Percentiles rank a stretch among this genome's conserved stretches.
These are phyloP conservation scores for Micractinium conductrix DNA, from an alignment of 139 green algal species.

Conservation along the genomic window DNA sequence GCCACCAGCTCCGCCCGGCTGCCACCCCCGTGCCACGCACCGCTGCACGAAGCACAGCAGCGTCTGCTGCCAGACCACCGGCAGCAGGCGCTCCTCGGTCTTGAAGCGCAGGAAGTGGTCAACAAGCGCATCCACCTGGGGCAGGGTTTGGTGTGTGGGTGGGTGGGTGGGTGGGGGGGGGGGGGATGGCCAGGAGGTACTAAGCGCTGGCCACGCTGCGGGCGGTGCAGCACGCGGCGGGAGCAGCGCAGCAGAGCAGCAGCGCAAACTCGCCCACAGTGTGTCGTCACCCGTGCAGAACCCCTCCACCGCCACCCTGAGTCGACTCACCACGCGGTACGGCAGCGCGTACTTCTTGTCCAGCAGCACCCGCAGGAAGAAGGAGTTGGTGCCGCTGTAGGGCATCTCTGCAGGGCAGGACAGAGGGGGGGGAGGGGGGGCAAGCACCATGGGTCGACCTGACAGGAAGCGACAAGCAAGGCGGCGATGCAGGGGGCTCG, in stretches of 20 bases:
- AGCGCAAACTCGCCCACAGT: too few relatives aligned
- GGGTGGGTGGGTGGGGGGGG: too few relatives aligned
- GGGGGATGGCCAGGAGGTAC: too few relatives aligned
- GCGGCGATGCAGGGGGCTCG: too few relatives aligned
- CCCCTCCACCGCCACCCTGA: too few relatives aligned
- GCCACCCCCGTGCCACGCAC: slow-evolving; percentile 58
- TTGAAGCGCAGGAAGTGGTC: slow-evolving; percentile 86
- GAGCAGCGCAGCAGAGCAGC: too few relatives aligned
- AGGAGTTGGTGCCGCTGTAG: slow-evolving; percentile 95
- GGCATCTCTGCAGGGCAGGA: slow-evolving; percentile 70
- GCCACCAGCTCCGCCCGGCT: neutral
- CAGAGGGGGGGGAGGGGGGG: neutral
- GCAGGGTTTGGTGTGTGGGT: too few relatives aligned
- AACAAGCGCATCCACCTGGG: slow-evolving; percentile 68
- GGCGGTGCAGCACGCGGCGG: too few relatives aligned
- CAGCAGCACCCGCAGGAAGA: slow-evolving; percentile 98
- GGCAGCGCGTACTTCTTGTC: slow-evolving; percentile 99
- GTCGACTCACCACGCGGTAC: slow-evolving; percentile 85
- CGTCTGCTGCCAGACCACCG: slow-evolving; percentile 98
- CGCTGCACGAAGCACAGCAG: slow-evolving; percentile 96
- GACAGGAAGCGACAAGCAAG: too few relatives aligned
- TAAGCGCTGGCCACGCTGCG: too few relatives aligned
- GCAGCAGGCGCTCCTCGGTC: slow-evolving; percentile 87
- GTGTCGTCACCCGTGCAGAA: too few relatives aligned
- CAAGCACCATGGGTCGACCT: too few relatives aligned